Base-by-base conservation (phyloP, 108 stramenopile species). In the Cyclotella sp. region DNA sequence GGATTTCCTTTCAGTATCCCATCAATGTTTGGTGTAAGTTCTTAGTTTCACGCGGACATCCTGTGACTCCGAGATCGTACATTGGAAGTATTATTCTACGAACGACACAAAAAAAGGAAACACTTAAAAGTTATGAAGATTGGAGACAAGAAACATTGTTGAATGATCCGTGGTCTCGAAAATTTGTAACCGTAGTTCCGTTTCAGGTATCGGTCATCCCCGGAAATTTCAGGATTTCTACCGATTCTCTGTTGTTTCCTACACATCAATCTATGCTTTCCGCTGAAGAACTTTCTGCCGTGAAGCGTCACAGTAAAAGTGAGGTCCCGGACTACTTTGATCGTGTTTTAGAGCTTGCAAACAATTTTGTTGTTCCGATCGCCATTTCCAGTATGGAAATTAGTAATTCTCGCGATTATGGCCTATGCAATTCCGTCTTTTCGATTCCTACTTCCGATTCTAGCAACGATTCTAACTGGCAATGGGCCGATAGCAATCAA, bases 361-460 rank as follows among this genome's bases (percentile, higher is more conserved):
- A 76, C 58, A 82, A 82, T 49, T 82, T 82, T 54, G 63, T 49
- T n/a, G 70, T 82, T 59, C 75, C 81, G 22, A 75, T 82, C 21
- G 47, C 74, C 22, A 71, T 82, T 39, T 49, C 46, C 0, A 63
- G 47, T 24, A 66, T 76, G 49, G 27, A 65, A 30, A 52, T 82
- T 11, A 49, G 57, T n/a, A 75, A 70, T 41, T 26, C 55, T 30
- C 55, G 18, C n/a, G 61, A 67, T 21, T 53, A 60, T 29, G 49
- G 68, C 18, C 51, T 68, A 30, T 82, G 75, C 64, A 63, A 66
- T 13, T 59, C 41, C 4, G 40, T 57, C 52, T 76, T 82, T 53
- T 76, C 75, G 16, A 65, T 72, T 43, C 75, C 68, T 44, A 10
- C 22, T 8, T 11, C 43, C 42, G 68, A 46, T 43, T 51, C 30